Percentiles rank a stretch among this genome's conserved stretches.
Conservation (phyloP, 495 filamentous ascomycete genomes). For the Xylaria longipes region DNA sequence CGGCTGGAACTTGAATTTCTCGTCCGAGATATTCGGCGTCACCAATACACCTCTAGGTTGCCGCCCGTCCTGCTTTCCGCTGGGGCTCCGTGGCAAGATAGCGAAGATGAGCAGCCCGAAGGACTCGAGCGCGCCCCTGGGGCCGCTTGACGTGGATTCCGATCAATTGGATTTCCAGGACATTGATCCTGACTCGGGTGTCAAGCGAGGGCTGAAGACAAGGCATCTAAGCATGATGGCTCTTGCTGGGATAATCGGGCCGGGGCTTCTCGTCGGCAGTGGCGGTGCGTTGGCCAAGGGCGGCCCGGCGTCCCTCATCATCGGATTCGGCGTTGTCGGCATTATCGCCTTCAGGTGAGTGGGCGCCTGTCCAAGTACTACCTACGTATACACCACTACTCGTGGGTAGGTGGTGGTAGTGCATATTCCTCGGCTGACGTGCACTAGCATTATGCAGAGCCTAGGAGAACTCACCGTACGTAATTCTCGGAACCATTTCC, state of each 20-base stretch:
- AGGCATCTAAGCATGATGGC: constrained; percentile 78
- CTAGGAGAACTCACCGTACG: constrained; percentile 73
- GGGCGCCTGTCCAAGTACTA: background rate
- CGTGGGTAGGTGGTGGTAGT: constrained; percentile 41
- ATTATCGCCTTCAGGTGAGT: constrained; percentile 64
- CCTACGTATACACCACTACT: background rate
- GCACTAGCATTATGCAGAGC: constrained; percentile 60
- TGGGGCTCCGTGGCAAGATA: background rate
- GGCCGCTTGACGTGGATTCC: constrained; percentile 24
- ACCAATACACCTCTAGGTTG: background rate
- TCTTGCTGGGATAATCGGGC: constrained; percentile 63
- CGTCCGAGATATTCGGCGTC: background rate
- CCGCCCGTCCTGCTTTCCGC: background rate
- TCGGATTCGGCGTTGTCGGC: constrained; percentile 70
- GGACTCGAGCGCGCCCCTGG: constrained; percentile 3
- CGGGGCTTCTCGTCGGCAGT: constrained; percentile 62
- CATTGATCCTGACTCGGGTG: constrained; percentile 55
- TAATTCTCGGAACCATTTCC: no score
- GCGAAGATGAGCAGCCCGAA: constrained; percentile 17
- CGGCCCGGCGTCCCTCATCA: constrained; percentile 67
- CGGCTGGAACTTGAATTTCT: background rate
- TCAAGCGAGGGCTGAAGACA: constrained; percentile 66
- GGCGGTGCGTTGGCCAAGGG: constrained; percentile 66
- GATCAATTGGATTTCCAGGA: constrained; percentile 46
- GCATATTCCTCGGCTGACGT: constrained; percentile 25